Conservation (phyloP, 2,329 filamentous ascomycete species). For the Claviceps arundinis region DNA sequence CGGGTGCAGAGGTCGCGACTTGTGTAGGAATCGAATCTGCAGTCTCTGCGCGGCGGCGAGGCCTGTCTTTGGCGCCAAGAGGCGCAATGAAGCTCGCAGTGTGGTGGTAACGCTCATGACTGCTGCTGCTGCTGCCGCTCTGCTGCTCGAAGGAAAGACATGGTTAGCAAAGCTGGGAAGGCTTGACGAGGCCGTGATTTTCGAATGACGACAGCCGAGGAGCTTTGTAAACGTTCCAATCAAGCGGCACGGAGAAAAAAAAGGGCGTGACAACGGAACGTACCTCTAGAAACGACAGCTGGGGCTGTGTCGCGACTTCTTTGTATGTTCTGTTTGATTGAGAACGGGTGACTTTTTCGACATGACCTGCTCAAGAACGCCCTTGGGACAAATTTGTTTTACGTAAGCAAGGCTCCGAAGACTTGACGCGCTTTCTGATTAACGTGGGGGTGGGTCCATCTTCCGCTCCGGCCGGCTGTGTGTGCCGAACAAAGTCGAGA, state of each 20-base stretch:
- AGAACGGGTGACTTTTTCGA: constrained; percentile 6
- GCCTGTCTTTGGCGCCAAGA: constrained; percentile 18
- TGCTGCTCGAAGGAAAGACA: neutral
- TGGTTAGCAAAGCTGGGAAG: neutral
- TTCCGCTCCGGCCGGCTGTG: no score
- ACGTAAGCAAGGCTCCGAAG: constrained; percentile 20
- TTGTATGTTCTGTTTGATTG: neutral
- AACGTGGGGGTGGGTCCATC: neutral
- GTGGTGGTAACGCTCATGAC: constrained; percentile 20
- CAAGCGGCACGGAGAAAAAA: neutral
- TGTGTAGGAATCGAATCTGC: constrained; percentile 31
- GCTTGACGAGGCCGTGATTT: neutral
- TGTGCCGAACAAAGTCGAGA: no score
- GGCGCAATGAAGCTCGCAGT: constrained; percentile 19
- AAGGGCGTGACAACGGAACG: neutral
- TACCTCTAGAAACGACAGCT: neutral
- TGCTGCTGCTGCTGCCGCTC: neutral
- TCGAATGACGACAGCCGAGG: neutral
- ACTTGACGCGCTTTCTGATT: neutral
- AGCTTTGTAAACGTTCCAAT: no score
- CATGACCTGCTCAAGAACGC: neutral
- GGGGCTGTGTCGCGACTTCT: neutral
- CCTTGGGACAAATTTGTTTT: constrained; percentile 7
- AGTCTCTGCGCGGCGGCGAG: constrained; percentile 22
- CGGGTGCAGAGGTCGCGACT: constrained; percentile 22